Percentiles rank a stretch among this genome's conserved stretches.
Conservation (phyloP, 768 basidiomycete species). For the Psilocybe cubensis region DNA sequence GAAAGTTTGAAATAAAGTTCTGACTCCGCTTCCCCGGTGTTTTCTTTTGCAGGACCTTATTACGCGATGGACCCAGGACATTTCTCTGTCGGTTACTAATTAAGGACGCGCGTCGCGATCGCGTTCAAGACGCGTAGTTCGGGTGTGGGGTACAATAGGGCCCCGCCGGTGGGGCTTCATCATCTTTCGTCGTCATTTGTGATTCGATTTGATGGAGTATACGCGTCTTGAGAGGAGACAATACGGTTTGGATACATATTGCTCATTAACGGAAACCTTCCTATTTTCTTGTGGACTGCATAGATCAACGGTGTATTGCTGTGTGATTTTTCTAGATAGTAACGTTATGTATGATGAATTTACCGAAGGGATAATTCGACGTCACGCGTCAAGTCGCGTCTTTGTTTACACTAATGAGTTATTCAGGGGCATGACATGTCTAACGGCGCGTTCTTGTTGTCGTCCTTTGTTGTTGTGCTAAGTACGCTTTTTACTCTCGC, state of each 20-base stretch:
- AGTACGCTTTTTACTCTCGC: too few species aligned
- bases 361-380: not conserved
- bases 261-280: not conserved
- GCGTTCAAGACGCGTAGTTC: not conserved
- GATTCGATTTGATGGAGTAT: too few species aligned
- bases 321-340: not conserved
- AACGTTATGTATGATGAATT: not conserved
- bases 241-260: not conserved
- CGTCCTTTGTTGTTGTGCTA: not conserved
- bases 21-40: not conserved
- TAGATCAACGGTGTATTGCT: not conserved
- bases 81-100: conserved; percentile 43
- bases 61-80: conserved; percentile 59
- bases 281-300: not conserved
- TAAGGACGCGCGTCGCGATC: too few species aligned
- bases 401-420: not conserved
- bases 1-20: not conserved
- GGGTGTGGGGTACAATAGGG: not conserved
- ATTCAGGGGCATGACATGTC: not conserved
- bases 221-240: not conserved
- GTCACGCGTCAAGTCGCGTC: not conserved
- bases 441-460: not conserved
- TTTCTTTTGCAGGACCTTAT: conserved; percentile 33
- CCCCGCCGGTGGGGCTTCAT: not conserved
- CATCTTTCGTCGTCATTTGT: not conserved